Percentiles rank a stretch among this genome's conserved stretches.
Evolutionary conservation across 345 rosid species (phyloP).

Genomic region (Durio zibethinus): DNA sequence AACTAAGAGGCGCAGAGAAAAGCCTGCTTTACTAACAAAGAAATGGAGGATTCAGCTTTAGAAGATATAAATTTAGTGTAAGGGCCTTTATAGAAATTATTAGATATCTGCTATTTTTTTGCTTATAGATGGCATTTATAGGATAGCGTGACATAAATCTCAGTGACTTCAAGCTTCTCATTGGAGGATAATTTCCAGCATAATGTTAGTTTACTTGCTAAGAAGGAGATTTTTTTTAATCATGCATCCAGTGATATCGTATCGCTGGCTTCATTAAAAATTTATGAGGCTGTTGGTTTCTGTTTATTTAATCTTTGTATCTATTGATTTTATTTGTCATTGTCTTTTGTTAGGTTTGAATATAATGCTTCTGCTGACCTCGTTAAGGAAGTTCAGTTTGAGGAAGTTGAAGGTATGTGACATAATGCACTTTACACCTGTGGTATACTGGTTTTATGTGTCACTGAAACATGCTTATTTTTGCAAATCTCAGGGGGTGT

Average conservation of each 20-base stretch:
- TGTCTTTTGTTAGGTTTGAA: slow-evolving; percentile 54
- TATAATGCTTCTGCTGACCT: slow-evolving; percentile 74
- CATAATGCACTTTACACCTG: background rate
- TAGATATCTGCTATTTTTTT: background rate
- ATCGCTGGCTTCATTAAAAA: background rate
- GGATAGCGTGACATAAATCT: background rate
- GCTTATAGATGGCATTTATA: background rate
- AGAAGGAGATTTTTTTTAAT: background rate
- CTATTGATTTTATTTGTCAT: background rate
- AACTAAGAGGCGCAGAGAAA: background rate
- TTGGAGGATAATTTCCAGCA: background rate
- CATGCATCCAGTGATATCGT: background rate
- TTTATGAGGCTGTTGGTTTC: background rate
- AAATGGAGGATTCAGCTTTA: background rate
- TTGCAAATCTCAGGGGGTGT: slow-evolving; percentile 58
- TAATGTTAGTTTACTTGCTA: background rate
- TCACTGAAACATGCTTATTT: slow-evolving; percentile 18
- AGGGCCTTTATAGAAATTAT: background rate
- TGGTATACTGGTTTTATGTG: slow-evolving; percentile 17
- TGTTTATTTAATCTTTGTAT: background rate
- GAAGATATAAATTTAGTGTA: background rate
- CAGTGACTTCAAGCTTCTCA: background rate
- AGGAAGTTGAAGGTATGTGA: slow-evolving; percentile 68
- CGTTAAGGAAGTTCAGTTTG: slow-evolving; percentile 77
- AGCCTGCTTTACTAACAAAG: background rate